phyloP scores from a whole-genome alignment of 345 rosid species.

The Gossypium rotundifolium region DNA sequence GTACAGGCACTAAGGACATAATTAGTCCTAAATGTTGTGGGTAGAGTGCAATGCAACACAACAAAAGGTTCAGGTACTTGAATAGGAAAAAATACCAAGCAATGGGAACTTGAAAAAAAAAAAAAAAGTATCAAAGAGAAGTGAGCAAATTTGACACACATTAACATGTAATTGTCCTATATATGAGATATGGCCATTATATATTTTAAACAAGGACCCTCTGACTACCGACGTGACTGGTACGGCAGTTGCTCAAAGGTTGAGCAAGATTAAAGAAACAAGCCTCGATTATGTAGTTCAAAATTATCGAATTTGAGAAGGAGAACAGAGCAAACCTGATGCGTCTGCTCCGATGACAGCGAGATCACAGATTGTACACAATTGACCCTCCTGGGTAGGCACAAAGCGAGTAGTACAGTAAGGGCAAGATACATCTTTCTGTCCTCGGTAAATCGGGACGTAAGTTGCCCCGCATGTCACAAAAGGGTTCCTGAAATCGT shows the following conservation, averaged over 20 bases:
- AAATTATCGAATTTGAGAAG: constrained; percentile 64
- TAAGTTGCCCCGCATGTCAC: constrained; percentile 87
- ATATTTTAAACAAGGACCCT: constrained; percentile 27
- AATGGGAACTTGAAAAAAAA: neutral
- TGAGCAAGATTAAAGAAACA: constrained; percentile 13
- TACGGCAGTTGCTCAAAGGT: constrained; percentile 1
- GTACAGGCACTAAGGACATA: too few relatives aligned
- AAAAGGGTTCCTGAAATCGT: constrained; percentile 92
- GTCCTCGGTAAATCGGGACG: constrained; percentile 88
- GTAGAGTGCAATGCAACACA: too few relatives aligned
- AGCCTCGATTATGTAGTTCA: neutral
- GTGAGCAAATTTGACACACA: constrained; percentile 24
- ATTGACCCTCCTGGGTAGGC: constrained; percentile 61
- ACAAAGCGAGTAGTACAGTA: constrained; percentile 79
- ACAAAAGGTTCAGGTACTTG: neutral
- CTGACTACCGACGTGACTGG: constrained; percentile 5
- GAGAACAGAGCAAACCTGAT: constrained; percentile 85
- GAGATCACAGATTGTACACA: constrained; percentile 81
- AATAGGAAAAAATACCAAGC: neutral
- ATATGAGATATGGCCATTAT: constrained; percentile 19
- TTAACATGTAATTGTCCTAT: constrained; percentile 18
- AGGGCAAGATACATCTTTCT: constrained; percentile 79
- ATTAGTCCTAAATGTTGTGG: too few relatives aligned
- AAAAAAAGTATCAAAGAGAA: neutral
- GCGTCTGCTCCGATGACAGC: constrained; percentile 94